Evolutionary conservation across 306 rosid genomes (phyloP).

Genomic region (Begonia loranthoides): DNA sequence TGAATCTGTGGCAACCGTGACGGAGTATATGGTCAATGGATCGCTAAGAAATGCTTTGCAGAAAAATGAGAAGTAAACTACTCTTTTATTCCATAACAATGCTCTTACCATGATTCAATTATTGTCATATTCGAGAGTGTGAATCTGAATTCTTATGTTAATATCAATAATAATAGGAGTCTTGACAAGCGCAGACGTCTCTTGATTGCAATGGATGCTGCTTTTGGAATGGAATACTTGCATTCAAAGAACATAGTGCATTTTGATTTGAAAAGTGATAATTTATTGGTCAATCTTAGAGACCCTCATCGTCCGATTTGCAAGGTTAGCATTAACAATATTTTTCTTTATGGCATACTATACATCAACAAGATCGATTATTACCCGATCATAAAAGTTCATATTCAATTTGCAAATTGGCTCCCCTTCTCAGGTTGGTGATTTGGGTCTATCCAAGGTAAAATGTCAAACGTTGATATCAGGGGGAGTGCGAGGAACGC

Average conservation of each 20-base stretch:
- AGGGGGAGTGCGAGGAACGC: slow-evolving; percentile 90
- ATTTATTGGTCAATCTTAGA: slow-evolving; percentile 83
- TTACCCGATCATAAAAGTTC: slow-evolving; percentile 6
- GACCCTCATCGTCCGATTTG: slow-evolving; percentile 93
- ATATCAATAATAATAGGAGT: slow-evolving; percentile 31
- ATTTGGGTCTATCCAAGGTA: slow-evolving; percentile 89
- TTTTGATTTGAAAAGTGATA: slow-evolving; percentile 96
- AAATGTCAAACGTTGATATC: slow-evolving; percentile 78
- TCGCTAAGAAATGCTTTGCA: slow-evolving; percentile 74
- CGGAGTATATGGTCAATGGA: slow-evolving; percentile 91
- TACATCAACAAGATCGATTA: background rate
- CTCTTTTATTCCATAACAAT: slow-evolving; percentile 2
- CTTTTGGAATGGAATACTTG: slow-evolving; percentile 94
- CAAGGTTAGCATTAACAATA: slow-evolving; percentile 34
- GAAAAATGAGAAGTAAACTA: slow-evolving; percentile 64
- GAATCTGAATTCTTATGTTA: no score
- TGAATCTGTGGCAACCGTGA: slow-evolving; percentile 86
- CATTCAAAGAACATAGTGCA: slow-evolving; percentile 92
- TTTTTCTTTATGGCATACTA: background rate
- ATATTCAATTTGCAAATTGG: slow-evolving; percentile 15
- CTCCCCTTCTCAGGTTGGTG: slow-evolving; percentile 71
- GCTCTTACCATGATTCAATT: background rate
- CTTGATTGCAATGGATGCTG: slow-evolving; percentile 90
- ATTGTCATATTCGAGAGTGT: background rate
- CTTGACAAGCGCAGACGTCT: slow-evolving; percentile 80